Base-by-base conservation (phyloP, 805 yeast species). In the Candida arabinofermentans region DNA sequence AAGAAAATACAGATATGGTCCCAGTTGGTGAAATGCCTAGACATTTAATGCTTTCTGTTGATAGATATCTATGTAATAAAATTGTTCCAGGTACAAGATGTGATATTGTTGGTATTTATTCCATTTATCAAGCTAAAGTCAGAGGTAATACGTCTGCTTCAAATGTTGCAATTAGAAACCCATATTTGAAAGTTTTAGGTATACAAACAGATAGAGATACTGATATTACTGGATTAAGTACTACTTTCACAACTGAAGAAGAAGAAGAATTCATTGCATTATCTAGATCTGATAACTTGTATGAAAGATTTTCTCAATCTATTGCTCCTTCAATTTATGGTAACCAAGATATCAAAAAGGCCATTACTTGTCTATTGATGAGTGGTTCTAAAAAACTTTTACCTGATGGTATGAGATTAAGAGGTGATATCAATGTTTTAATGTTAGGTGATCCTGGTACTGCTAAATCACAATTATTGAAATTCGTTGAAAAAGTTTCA, bases 21-120 rank as follows among this genome's bases (percentile, higher is more conserved):
- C 99, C 99, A 1, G 96, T 93, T 23, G 99, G 99, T 51, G 99
- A 93, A 67, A 83, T 93, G 88, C 99, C 99, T 8, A 79, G 99
- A 53, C 95, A 93, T 57, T 83, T 93, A 31, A 59, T 87, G 44
- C 71, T 93, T 49, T 85, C 93, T 33, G 87, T 88, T 26, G 98
- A 93, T 62, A 75, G 99, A 47, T 86, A 86, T 54, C 69, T 93
- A 59, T 84, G 96, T 22, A 93, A 93, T 66, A 80, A 77, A 48
- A 89, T 93, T 24, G 85, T 91, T 31, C 99, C 99, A 0, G 99
- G 99, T 21, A 86, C 95, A 0, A 72, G 97, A 50, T 95, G 95
- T 52, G 88, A 95, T 8, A 75, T 91, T 33, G 79, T 88, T 34
- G 99, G 99, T 40, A 83, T 93, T 36, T 93, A 93, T 64, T 86